A percentile compares a stretch with the other conserved stretches of the same genome.
Conservation (phyloP, 768 basidiomycete species). For the Boletus eberwhitei region DNA sequence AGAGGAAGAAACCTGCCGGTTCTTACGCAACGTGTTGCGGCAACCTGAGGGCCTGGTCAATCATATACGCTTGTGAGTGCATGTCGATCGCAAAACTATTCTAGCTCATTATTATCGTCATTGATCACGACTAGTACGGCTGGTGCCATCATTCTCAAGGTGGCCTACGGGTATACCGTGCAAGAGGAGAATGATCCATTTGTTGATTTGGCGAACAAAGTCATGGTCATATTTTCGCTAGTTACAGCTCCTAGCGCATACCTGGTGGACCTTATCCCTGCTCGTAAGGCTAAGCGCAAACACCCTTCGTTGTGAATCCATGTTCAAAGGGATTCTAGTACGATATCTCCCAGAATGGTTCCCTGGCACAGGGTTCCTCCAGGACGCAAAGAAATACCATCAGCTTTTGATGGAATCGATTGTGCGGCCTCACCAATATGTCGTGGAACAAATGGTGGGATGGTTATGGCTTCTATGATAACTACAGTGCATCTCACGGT, state of each 20-base stretch:
- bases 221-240: slow-evolving; percentile 15
- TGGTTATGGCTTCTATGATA: too few relatives aligned
- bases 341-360: slow-evolving; percentile 34
- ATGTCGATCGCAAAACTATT: background rate
- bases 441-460: slow-evolving; percentile 46
- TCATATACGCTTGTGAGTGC: slow-evolving; percentile 22
- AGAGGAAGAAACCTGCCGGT: slow-evolving; percentile 19
- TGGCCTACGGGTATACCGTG: slow-evolving; percentile 40
- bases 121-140: too few relatives aligned
- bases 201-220: slow-evolving; percentile 27
- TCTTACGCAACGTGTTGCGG: slow-evolving; percentile 16
- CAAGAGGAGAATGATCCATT: slow-evolving; percentile 35
- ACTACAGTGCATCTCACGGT: background rate
- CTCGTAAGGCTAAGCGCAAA: slow-evolving; percentile 1
- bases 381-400: slow-evolving; percentile 25
- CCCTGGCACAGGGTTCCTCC: slow-evolving; percentile 35
- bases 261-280: slow-evolving; percentile 21
- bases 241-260: slow-evolving; percentile 8
- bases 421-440: slow-evolving; percentile 42
- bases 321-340: slow-evolving; percentile 15
- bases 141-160: slow-evolving; percentile 32
- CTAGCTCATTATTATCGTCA: background rate
- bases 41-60: slow-evolving; percentile 12
- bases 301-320: too few relatives aligned
- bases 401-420: slow-evolving; percentile 36